Base-by-base conservation (phyloP, 176 grass and related monocot genomes). In the Musa itinerans region DNA sequence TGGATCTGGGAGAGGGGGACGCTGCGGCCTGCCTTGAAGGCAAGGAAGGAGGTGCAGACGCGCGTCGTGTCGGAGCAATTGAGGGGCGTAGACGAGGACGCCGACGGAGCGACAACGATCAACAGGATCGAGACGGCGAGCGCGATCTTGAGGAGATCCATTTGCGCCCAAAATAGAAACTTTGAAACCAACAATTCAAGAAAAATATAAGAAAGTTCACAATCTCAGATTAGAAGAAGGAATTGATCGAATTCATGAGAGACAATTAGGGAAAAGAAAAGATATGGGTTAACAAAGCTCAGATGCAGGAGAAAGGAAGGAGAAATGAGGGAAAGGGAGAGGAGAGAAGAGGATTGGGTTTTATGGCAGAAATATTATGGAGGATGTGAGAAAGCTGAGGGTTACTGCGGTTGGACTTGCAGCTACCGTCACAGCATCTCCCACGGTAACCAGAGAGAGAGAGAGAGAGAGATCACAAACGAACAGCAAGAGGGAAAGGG, bases 21-120 rank as follows among this genome's bases (percentile, higher is more conserved):
- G 54, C 54, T 7, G 62, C 19, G 11, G 19, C 59, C 15, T 0
- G 77, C 54, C 50, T 83, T 87, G 86, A 99, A 99, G 43, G 95
- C 95, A 70, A 99, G 63, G 81, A 99, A 99, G 34, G 95, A 92
- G 81, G 95, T 94, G 84, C 95, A 99, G 59, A 99, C 77, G 81
- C 95, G 95, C 53, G 84, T 55, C 22, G 80, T 61, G 75, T 99
- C 95, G 75, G 90, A 92, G 88, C 95, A 99, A 71, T 87, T 79
- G 43, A 99, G 90, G 79, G 90, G 86, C 59, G 73, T 25, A 52
- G 89, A 83, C 72, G 83, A 89, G 59, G 53, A 55, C 53, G 23
- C 68, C 68, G 34, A 69, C 34, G 67, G 67, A 69, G 43, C 7
- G 34, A 17, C 68, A n/a, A 21, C 48, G 11, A 50, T 11, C 68